These are phyloP conservation scores for Kluyveromyces nonfermentans DNA, from an alignment of 805 yeast genomes.

Conservation along the genomic window DNA sequence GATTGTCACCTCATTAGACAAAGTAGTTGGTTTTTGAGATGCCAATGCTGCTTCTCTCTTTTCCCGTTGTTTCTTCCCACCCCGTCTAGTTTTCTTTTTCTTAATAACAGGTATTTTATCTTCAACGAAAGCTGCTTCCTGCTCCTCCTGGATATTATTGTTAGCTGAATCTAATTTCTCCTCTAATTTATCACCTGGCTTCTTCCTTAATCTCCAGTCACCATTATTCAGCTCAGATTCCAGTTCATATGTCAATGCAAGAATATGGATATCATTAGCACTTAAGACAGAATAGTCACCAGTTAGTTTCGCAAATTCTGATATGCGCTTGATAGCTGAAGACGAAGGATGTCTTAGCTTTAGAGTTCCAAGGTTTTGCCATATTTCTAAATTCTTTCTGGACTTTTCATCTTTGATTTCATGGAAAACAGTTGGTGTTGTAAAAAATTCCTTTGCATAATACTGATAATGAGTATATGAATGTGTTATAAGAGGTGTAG, in stretches of 20 bases:
- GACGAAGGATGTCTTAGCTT: conserved; percentile 68
- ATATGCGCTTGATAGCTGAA: conserved; percentile 52
- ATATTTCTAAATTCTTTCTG: conserved; percentile 63
- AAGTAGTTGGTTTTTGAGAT: conserved; percentile 1
- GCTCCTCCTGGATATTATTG: conserved; percentile 6
- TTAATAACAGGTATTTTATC: conserved; percentile 4
- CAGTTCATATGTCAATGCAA: conserved; percentile 85
- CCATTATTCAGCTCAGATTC: conserved; percentile 65
- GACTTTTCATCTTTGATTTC: conserved; percentile 86
- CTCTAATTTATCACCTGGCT: conserved; percentile 51
- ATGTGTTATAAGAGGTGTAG: conserved; percentile 88
- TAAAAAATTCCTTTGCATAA: conserved; percentile 62
- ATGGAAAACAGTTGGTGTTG: conserved; percentile 83
- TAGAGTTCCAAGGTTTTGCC: conserved; percentile 57
- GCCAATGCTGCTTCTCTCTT: conserved; percentile 36
- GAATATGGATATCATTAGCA: conserved; percentile 82
- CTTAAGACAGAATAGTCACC: conserved; percentile 89
- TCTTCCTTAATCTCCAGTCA: conserved; percentile 57
- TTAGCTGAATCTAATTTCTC: conserved; percentile 10
- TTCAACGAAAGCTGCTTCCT: conserved; percentile 6
- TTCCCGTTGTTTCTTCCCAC: conserved; percentile 56
- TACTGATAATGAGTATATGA: conserved; percentile 63
- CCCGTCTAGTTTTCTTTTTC: conserved; percentile 47
- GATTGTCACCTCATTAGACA: conserved; percentile 17
- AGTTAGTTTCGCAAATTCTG: conserved; percentile 71